phyloP scores from a whole-genome alignment of 257 asterid genomes.

The Solanum virginianum region DNA sequence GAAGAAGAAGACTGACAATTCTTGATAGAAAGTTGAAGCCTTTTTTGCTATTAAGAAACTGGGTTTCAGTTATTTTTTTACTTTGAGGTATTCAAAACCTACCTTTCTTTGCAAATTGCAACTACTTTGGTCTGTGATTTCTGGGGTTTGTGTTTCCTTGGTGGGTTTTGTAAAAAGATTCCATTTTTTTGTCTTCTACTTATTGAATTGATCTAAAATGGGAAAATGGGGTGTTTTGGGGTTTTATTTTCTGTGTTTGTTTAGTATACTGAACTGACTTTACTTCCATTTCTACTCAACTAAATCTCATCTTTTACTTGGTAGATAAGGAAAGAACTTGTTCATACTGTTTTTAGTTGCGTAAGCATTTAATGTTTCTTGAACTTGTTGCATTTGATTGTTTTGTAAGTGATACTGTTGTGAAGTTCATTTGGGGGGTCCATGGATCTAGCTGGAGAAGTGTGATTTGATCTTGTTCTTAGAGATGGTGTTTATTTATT shows the following conservation, averaged over 20 bases:
- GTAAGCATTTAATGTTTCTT: background rate
- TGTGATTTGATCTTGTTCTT: conserved; percentile 10
- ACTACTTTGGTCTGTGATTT: conserved; percentile 2
- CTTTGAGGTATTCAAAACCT: conserved; percentile 19
- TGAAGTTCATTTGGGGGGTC: background rate
- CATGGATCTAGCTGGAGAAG: conserved; percentile 10
- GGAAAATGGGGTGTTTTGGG: background rate
- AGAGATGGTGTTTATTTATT: background rate
- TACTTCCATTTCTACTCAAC: conserved; percentile 7
- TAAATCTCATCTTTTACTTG: conserved; percentile 10
- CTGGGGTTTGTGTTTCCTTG: background rate
- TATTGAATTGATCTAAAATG: background rate
- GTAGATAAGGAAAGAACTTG: conserved; percentile 21
- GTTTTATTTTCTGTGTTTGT: background rate
- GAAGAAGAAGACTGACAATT: conserved; percentile 1
- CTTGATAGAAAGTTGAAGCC: conserved; percentile 13
- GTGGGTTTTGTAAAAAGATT: conserved; percentile 18
- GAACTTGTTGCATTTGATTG: background rate
- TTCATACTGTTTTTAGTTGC: conserved; percentile 4
- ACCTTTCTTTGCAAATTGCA: background rate
- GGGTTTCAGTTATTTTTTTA: conserved; percentile 2
- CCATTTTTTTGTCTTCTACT: conserved; percentile 1
- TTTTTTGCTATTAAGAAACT: background rate
- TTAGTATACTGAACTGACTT: conserved; percentile 5
- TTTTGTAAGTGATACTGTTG: background rate